Evolutionary conservation across 352 stramenopile genomes (phyloP).

Genomic region (Pythium dissotocum): DNA sequence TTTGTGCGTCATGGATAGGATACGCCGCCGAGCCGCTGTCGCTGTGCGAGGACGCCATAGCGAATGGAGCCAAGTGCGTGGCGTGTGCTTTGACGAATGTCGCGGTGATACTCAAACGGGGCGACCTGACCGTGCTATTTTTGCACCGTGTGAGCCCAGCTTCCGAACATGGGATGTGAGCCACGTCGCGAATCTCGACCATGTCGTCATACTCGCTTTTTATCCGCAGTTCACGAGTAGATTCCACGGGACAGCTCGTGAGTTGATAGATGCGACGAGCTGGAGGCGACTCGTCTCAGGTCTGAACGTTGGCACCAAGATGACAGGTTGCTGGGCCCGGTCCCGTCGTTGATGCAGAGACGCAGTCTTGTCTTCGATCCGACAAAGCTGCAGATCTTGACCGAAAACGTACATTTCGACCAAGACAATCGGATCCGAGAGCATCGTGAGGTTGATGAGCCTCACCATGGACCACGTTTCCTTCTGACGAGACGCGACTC

Average conservation of each 20-base stretch:
- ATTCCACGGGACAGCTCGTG: neutral
- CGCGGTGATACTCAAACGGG: no score
- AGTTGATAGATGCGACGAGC: neutral
- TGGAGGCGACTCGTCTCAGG: neutral
- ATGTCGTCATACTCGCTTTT: neutral
- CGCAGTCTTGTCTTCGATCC: neutral
- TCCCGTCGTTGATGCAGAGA: neutral
- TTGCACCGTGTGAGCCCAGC: no score
- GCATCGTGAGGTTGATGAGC: slow-evolving; percentile 18
- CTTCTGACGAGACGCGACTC: slow-evolving; percentile 15
- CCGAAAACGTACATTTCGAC: slow-evolving; percentile 10
- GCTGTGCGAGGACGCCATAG: no score
- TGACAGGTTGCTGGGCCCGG: neutral
- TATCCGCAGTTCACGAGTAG: slow-evolving; percentile 15
- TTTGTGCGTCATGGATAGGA: neutral
- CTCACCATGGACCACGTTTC: slow-evolving; percentile 26
- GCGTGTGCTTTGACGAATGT: no score
- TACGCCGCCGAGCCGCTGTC: neutral
- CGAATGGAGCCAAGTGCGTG: no score
- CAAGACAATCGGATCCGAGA: slow-evolving; percentile 23
- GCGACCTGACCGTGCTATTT: no score
- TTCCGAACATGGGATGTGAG: no score
- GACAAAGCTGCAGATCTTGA: slow-evolving; percentile 3
- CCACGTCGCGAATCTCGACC: no score
- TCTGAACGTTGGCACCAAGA: neutral